A percentile compares a stretch with the other conserved stretches of the same genome.
phyloP scores from a whole-genome alignment of 2,329 filamentous ascomycete species.

The Epichloe aotearoae region DNA sequence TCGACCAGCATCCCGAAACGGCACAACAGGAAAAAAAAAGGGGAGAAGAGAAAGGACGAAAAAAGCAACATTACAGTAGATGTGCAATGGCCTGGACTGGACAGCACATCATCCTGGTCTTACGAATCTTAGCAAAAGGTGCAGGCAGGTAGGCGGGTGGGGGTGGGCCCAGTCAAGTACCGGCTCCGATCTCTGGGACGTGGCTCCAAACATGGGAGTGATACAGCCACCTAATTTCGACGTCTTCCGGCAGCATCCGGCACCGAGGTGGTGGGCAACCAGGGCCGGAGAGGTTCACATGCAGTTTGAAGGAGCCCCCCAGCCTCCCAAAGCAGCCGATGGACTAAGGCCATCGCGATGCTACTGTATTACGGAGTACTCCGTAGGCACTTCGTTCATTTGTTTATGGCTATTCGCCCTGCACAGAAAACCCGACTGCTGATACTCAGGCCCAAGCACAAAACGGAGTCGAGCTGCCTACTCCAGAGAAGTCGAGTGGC shows the following conservation, averaged over 20 bases:
- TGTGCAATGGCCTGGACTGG: neutral
- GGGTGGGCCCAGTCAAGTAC: neutral
- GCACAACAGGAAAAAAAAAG: neutral
- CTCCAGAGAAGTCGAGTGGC: slow-evolving; percentile 1
- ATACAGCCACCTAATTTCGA: neutral
- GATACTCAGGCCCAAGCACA: neutral
- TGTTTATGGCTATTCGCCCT: neutral
- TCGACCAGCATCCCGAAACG: too few species aligned
- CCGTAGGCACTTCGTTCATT: too few species aligned
- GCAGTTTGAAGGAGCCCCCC: neutral
- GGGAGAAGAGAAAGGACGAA: neutral
- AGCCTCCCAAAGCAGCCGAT: too few species aligned
- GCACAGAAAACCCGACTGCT: too few species aligned
- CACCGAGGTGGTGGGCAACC: neutral
- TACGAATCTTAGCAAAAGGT: neutral
- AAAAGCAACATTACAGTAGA: neutral
- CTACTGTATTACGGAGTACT: too few species aligned
- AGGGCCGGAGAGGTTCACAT: neutral
- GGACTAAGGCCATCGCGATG: too few species aligned
- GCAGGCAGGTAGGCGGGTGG: neutral
- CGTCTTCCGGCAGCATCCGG: neutral
- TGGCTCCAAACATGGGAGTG: neutral
- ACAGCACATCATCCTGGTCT: too few species aligned
- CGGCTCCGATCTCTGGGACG: neutral
- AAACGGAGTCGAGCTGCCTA: neutral